Base-by-base conservation (phyloP, 2,329 filamentous ascomycete genomes). In the Cladosporium sp. region DNA sequence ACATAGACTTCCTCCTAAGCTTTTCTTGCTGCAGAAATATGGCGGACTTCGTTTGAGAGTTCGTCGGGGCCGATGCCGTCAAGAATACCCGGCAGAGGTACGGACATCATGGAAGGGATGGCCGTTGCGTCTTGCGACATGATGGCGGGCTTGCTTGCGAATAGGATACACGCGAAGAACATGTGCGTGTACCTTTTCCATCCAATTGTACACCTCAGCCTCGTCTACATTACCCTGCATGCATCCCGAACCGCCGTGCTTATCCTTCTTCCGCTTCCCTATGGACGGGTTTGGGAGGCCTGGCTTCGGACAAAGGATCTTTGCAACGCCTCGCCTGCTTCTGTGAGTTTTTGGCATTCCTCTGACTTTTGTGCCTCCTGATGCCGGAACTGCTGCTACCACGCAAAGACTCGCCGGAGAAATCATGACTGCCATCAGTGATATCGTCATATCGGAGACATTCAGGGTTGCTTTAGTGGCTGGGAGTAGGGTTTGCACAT, bases 21-120 rank as follows among this genome's bases (percentile, higher is more conserved):
- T 57, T 57, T 57, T 40, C 18, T 5, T 40, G 33, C n/a, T 57
- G 55, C 55, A 40, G 33, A 57, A 57, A 40, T 33, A 57, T 28
- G 55, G 55, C 55, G 55, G 55, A 23, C 55, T 46, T 46, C 21
- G 40, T 46, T 46, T 46, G 40, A 46, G 40, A 46, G 40, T 46
- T 46, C 10, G 40, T 46, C 40, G 40, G 40, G n/a, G 40, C 40
- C 40, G 40, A 46, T 46, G 40, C 40, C 40, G 40, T 21, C 40
- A 46, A 46, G 21, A 46, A 21, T 21, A 46, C 40, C 40, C 40
- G 40, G 40, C 40, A 46, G 10, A 46, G 8, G n/a, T 46, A 46
- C 40, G 40, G 40, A 46, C 40, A 46, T 46, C 8, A 11, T 21
- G 18, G n/a, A 46, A n/a, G 40, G 52, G 28, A 33, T 33, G 50